Evolutionary conservation across 2,329 filamentous ascomycete genomes (phyloP).

Genomic region (Chaetomium globosum): DNA sequence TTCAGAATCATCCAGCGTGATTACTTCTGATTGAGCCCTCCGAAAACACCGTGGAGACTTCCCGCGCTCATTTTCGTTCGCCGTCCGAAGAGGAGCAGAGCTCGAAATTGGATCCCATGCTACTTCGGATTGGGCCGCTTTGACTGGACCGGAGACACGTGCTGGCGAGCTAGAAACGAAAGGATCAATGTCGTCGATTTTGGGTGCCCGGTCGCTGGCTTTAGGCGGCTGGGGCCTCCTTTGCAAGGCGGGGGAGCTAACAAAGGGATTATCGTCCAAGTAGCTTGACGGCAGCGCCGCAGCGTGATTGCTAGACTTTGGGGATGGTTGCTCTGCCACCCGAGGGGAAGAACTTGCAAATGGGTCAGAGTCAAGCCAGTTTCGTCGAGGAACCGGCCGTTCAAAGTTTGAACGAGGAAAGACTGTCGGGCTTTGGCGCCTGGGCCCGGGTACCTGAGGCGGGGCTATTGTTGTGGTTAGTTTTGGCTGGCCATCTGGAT

Average conservation of each 20-base stretch:
- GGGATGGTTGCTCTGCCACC: not conserved
- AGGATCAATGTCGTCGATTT: conserved; percentile 24
- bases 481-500: not conserved
- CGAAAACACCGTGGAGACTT: conserved; percentile 25
- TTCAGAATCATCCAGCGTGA: conserved; percentile 44
- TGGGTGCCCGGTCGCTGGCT: not conserved
- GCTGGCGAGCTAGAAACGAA: conserved; percentile 32
- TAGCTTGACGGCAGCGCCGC: not conserved
- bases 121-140: conserved; percentile 36
- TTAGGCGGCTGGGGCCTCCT: conserved; percentile 7
- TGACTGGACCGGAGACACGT: conserved; percentile 26
- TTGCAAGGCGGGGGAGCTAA: not conserved
- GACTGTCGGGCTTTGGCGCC: not conserved
- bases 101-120: conserved; percentile 58
- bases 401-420: not conserved
- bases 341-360: conserved; percentile 26
- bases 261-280: conserved; percentile 8
- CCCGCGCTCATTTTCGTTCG: conserved; percentile 22
- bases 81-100: conserved; percentile 50
- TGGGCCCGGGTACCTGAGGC: not conserved
- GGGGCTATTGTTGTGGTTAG: not conserved
- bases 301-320: not conserved
- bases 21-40: conserved; percentile 39
- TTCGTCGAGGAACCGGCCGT: not conserved
- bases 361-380: conserved; percentile 18